These are phyloP conservation scores for Penicillium sp. DNA, from an alignment of 2,329 filamentous ascomycete species.

Conservation along the genomic window DNA sequence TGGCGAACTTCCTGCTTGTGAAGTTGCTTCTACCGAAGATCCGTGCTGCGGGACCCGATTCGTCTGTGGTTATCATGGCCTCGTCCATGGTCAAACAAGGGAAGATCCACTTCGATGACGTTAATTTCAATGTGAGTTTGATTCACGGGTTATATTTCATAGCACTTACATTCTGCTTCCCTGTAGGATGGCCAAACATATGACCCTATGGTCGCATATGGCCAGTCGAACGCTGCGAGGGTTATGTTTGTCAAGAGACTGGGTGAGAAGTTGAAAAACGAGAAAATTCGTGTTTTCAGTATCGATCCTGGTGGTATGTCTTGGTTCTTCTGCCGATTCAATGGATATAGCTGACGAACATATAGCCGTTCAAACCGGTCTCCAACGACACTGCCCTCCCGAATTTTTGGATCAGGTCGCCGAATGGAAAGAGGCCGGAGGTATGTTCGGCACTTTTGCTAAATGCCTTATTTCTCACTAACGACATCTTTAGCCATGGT, in stretches of 20 bases:
- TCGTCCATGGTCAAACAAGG: conserved; percentile 27
- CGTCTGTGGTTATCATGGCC: conserved; percentile 35
- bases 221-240: conserved; percentile 55
- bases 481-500: background rate
- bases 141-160: too few species aligned
- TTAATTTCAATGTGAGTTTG: conserved; percentile 33
- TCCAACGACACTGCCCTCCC: conserved; percentile 16
- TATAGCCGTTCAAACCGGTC: conserved; percentile 14
- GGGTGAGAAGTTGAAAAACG: conserved; percentile 34
- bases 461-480: background rate
- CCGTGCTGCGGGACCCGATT: conserved; percentile 41
- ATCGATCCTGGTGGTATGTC: conserved; percentile 45
- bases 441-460: background rate
- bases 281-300: conserved; percentile 40
- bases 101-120: conserved; percentile 47
- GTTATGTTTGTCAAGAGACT: conserved; percentile 48
- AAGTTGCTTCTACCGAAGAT: conserved; percentile 49
- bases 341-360: background rate
- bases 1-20: conserved; percentile 52
- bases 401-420: conserved; percentile 6
- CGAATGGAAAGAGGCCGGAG: conserved; percentile 10
- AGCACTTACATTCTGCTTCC: background rate
- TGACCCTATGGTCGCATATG: conserved; percentile 49
- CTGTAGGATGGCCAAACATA: conserved; percentile 40
- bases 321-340: background rate